phyloP scores from a whole-genome alignment of 2,329 filamentous ascomycete genomes.

The Exophiala calicioides region DNA sequence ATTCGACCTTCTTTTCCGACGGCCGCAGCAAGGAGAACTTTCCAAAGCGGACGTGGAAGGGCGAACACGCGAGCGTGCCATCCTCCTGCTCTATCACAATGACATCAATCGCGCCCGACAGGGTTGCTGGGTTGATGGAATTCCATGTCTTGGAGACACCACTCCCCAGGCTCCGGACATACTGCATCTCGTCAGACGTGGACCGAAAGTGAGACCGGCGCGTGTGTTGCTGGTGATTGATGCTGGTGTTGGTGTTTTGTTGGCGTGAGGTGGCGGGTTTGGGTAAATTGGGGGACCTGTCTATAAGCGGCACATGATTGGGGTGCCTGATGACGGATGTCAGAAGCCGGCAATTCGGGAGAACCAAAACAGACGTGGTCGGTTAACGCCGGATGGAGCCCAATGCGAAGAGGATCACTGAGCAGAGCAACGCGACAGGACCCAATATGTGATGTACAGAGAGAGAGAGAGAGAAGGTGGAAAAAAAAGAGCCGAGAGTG shows the following conservation, averaged over 20 bases:
- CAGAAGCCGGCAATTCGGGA: neutral
- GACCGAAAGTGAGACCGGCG: neutral
- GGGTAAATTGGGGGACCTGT: too few relatives aligned
- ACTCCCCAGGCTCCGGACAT: conserved; percentile 92
- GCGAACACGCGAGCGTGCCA: conserved; percentile 80
- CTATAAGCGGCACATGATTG: conserved; percentile 10
- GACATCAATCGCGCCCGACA: conserved; percentile 97
- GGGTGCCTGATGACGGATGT: conserved; percentile 14
- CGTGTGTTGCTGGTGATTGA: neutral
- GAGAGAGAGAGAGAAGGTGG: neutral
- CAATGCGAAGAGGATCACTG: conserved; percentile 2
- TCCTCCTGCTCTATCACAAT: conserved; percentile 97
- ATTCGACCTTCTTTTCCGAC: conserved; percentile 98
- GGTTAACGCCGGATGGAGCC: conserved; percentile 1
- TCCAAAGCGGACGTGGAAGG: conserved; percentile 97
- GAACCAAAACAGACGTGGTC: neutral
- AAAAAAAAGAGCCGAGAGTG: neutral
- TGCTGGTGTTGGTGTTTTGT: neutral
- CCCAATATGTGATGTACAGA: conserved; percentile 3
- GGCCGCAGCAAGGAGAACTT: conserved; percentile 95
- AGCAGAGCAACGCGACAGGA: neutral
- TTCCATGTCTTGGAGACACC: conserved; percentile 99
- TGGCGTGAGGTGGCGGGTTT: conserved; percentile 3
- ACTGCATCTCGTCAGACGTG: conserved; percentile 70
- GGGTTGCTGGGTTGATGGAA: conserved; percentile 95